phyloP scores from a whole-genome alignment of 2,329 filamentous ascomycete species.

The Botrytis fabae region DNA sequence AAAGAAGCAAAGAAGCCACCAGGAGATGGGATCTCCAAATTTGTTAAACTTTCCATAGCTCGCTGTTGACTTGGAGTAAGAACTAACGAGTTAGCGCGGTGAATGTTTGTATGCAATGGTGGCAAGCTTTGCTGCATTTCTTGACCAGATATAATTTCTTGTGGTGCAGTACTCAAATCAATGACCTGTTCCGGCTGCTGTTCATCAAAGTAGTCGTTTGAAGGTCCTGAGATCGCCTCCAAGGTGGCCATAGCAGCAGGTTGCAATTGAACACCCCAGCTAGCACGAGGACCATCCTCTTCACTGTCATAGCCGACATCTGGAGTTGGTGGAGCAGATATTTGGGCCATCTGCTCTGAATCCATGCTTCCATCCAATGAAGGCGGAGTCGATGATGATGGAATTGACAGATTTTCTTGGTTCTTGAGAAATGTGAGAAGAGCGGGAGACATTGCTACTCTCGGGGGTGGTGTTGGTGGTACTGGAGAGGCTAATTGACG shows the following conservation, averaged over 20 bases:
- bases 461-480: constrained; percentile 62
- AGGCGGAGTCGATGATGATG: constrained; percentile 76
- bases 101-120: constrained; percentile 49
- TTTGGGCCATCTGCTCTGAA: constrained; percentile 80
- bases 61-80: constrained; percentile 53
- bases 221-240: constrained; percentile 65
- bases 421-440: constrained; percentile 71
- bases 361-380: constrained; percentile 81
- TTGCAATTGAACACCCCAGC: constrained; percentile 67
- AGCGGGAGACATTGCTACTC: constrained; percentile 74
- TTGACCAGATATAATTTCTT: constrained; percentile 44
- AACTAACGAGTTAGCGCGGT: constrained; percentile 43
- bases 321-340: constrained; percentile 84
- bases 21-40: constrained; percentile 85
- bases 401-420: constrained; percentile 70
- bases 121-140: constrained; percentile 56
- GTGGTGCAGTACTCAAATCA: constrained; percentile 44
- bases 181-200: constrained; percentile 57
- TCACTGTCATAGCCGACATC: constrained; percentile 60
- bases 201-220: constrained; percentile 62
- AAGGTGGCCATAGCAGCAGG: constrained; percentile 79
- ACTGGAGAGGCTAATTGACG: constrained; percentile 56
- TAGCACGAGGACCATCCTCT: constrained; percentile 63
- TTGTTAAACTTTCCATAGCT: constrained; percentile 71
- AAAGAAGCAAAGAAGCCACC: constrained; percentile 89